phyloP scores from a whole-genome alignment of 768 basidiomycete genomes.

The Coprinopsis sp. region DNA sequence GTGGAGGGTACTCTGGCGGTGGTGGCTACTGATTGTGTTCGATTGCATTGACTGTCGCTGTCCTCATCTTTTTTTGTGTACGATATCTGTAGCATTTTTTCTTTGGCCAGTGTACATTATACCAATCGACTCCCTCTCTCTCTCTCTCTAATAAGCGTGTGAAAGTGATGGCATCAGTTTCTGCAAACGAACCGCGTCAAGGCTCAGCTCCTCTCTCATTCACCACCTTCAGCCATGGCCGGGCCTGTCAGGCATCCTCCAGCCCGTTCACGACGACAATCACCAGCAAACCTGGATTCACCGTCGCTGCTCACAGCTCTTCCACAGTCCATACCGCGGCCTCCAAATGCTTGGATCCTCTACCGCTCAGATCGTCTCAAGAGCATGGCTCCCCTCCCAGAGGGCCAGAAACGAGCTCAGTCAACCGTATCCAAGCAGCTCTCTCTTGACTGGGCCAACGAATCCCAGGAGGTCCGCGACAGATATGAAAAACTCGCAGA shows the following conservation, averaged over 20 bases:
- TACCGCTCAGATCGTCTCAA: constrained; percentile 62
- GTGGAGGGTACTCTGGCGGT: constrained; percentile 19
- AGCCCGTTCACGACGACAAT: background rate
- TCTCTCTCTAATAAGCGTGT: too few species aligned
- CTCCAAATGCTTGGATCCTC: constrained; percentile 81
- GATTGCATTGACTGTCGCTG: too few species aligned
- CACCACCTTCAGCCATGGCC: constrained; percentile 11
- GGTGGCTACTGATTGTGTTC: constrained; percentile 15
- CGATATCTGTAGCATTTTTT: constrained; percentile 1
- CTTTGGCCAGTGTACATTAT: background rate
- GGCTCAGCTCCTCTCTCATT: constrained; percentile 7
- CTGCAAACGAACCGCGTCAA: too few species aligned
- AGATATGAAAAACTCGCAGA: constrained; percentile 53
- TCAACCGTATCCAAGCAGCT: constrained; percentile 63
- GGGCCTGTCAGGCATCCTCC: constrained; percentile 18
- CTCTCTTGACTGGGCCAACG: constrained; percentile 59
- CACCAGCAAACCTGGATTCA: constrained; percentile 9
- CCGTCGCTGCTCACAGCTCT: too few species aligned
- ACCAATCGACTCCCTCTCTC: constrained; percentile 1
- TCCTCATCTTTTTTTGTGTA: too few species aligned
- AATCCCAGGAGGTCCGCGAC: constrained; percentile 40
- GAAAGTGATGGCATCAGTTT: too few species aligned
- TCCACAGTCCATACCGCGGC: constrained; percentile 47
- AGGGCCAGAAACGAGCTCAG: constrained; percentile 42
- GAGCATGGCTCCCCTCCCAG: constrained; percentile 32